Conservation (phyloP, 2,329 filamentous ascomycete species). For the Lecanosticta acicola region DNA sequence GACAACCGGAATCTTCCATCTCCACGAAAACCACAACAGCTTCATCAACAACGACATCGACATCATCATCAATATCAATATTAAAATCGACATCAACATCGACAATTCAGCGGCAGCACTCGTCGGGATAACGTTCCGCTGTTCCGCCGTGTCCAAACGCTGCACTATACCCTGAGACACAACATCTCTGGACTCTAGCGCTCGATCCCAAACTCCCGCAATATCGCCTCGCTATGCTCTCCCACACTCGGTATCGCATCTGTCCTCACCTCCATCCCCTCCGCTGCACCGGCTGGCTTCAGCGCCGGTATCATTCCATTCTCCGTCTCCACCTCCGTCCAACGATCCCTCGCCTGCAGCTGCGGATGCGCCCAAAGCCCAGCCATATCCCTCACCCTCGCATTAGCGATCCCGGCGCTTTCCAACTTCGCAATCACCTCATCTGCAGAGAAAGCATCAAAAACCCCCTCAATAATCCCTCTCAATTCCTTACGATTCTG, state of each 20-base stretch:
- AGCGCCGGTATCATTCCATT: conserved; percentile 45
- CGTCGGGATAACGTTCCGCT: too few species aligned
- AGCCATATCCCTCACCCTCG: conserved; percentile 51
- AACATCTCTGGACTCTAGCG: not conserved
- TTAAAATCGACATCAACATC: too few species aligned
- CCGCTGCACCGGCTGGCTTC: conserved; percentile 44
- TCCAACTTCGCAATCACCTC: conserved; percentile 44
- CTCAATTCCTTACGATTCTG: conserved; percentile 46
- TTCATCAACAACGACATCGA: too few species aligned
- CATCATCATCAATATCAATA: too few species aligned
- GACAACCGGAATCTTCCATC: too few species aligned
- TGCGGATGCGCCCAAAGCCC: conserved; percentile 52
- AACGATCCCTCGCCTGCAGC: conserved; percentile 46
- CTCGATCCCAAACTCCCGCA: conserved; percentile 40
- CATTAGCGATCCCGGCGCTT: conserved; percentile 49
- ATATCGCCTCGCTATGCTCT: conserved; percentile 46
- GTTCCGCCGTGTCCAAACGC: too few species aligned
- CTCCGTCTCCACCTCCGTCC: conserved; percentile 48
- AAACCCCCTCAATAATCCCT: conserved; percentile 42
- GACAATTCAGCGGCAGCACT: too few species aligned
- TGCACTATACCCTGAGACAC: not conserved
- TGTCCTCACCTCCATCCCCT: conserved; percentile 35
- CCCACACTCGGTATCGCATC: conserved; percentile 46
- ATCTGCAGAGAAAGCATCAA: conserved; percentile 37
- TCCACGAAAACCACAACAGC: too few species aligned